Evolutionary conservation across 208 protist species (phyloP).

Genomic region (Vickermania spadyakhi): DNA sequence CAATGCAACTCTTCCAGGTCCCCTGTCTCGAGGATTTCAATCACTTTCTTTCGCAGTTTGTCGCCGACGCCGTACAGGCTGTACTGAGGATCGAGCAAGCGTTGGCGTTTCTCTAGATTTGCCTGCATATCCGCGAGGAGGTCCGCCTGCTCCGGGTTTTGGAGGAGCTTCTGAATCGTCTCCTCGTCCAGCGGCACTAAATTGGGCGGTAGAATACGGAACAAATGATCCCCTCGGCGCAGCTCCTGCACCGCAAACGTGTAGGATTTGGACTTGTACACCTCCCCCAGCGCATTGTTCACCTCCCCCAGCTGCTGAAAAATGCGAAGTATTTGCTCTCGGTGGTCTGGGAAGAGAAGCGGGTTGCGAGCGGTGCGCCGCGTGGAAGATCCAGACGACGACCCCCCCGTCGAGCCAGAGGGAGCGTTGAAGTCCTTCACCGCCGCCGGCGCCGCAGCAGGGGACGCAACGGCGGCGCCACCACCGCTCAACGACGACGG

Average conservation of each 20-base stretch:
- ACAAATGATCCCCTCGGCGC: constrained; percentile 52
- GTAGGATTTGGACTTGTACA: constrained; percentile 74
- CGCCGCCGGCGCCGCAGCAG: neutral
- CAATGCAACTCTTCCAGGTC: constrained; percentile 57
- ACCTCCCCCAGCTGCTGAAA: constrained; percentile 75
- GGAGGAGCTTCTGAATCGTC: constrained; percentile 10
- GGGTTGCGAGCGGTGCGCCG: too few species aligned
- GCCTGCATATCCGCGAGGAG: constrained; percentile 17
- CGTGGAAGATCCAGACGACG: too few species aligned
- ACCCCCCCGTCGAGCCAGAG: neutral
- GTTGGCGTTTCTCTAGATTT: constrained; percentile 27
- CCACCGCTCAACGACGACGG: neutral
- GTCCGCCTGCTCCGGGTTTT: constrained; percentile 1
- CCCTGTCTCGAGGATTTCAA: constrained; percentile 72
- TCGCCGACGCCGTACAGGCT: constrained; percentile 41
- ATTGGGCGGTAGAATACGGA: constrained; percentile 61
- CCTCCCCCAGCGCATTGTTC: constrained; percentile 64
- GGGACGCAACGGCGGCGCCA: neutral
- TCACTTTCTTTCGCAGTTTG: constrained; percentile 65
- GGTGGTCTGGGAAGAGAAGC: constrained; percentile 60
- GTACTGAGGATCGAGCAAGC: constrained; percentile 17
- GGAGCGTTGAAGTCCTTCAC: neutral
- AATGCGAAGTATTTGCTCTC: constrained; percentile 58
- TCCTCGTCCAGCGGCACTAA: constrained; percentile 40
- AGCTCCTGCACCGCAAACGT: constrained; percentile 39